phyloP scores from a whole-genome alignment of 345 rosid genomes.

The Kandelia obovata region DNA sequence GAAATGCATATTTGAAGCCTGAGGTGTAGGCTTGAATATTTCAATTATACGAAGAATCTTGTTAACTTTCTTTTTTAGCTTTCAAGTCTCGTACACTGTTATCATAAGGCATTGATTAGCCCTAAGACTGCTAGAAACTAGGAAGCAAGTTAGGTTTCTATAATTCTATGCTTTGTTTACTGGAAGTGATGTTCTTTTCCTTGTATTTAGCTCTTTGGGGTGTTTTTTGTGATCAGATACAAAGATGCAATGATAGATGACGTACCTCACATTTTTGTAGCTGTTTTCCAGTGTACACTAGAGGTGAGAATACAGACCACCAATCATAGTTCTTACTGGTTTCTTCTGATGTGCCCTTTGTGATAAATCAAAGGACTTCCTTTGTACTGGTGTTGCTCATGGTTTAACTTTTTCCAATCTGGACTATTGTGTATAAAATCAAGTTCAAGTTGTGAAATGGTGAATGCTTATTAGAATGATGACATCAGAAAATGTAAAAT shows the following conservation, averaged over 20 bases:
- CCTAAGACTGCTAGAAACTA: neutral
- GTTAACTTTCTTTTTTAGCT: too few species aligned
- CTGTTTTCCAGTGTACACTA: constrained; percentile 93
- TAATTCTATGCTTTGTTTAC: neutral
- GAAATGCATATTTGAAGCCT: neutral
- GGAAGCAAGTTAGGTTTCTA: neutral
- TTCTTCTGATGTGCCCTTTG: too few species aligned
- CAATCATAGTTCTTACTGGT: too few species aligned
- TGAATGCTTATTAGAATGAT: too few species aligned
- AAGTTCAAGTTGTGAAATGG: too few species aligned
- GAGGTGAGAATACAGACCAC: constrained; percentile 55
- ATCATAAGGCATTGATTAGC: too few species aligned
- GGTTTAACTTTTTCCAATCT: too few species aligned
- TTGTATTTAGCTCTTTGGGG: neutral
- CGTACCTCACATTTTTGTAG: constrained; percentile 95
- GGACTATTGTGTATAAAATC: too few species aligned
- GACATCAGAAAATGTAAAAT: too few species aligned
- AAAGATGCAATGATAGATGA: constrained; percentile 92
- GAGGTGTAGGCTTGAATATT: too few species aligned
- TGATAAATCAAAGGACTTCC: neutral
- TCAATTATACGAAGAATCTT: too few species aligned
- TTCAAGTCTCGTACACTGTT: too few species aligned
- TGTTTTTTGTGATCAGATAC: constrained; percentile 48
- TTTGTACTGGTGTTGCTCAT: neutral
- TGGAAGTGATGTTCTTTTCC: neutral